Evolutionary conservation across 495 filamentous ascomycete genomes (phyloP).

Genomic region (Hypoxylon intermedium): DNA sequence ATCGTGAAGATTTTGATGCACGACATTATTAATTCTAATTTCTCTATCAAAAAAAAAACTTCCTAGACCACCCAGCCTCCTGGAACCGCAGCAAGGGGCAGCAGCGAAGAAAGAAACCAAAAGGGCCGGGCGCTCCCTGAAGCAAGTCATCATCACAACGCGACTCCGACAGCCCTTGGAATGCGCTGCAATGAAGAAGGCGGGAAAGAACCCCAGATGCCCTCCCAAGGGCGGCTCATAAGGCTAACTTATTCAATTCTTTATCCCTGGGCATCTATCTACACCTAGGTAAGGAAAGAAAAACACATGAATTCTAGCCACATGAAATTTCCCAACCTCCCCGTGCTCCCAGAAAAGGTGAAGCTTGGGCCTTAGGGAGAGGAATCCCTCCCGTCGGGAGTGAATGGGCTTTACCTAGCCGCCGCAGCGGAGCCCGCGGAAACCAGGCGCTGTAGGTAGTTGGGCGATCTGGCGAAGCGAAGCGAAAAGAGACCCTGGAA

Average conservation of each 20-base stretch:
- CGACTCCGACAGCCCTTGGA: constrained; percentile 15
- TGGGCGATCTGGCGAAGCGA: constrained; percentile 1
- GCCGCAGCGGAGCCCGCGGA: constrained; percentile 21
- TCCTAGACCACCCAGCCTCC: constrained; percentile 18
- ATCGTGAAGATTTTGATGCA: constrained; percentile 7
- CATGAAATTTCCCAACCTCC: constrained; percentile 12
- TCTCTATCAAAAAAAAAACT: constrained; percentile 14
- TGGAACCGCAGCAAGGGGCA: constrained; percentile 28
- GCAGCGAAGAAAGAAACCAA: neutral
- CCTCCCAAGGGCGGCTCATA: neutral
- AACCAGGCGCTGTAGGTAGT: constrained; percentile 8
- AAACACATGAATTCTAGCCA: too few species aligned
- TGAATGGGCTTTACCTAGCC: constrained; percentile 11
- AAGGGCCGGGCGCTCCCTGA: constrained; percentile 11
- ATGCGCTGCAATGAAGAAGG: constrained; percentile 12
- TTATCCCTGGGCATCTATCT: neutral
- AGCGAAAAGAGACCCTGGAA: constrained; percentile 16
- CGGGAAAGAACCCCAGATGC: constrained; percentile 11
- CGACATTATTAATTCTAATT: constrained; percentile 15
- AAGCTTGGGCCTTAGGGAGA: too few species aligned
- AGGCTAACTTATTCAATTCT: neutral
- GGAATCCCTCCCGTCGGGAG: neutral
- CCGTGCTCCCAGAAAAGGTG: neutral
- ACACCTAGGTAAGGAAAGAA: too few species aligned
- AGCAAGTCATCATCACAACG: constrained; percentile 23